Conservation (phyloP, 2,329 filamentous ascomycete genomes). For the Penicillium sp. region DNA sequence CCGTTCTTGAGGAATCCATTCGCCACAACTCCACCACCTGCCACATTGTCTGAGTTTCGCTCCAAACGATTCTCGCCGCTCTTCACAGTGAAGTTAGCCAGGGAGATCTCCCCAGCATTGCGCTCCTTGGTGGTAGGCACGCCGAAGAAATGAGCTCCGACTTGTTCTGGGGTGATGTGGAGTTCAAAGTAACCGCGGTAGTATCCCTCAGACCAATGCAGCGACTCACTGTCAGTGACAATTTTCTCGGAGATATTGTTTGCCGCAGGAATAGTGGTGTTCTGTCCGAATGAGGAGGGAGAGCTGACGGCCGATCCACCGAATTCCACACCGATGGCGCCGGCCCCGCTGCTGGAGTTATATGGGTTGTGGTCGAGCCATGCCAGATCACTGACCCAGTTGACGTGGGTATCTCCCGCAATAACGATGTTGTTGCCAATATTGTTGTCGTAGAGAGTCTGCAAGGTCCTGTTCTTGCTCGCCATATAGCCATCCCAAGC, state of each 20-base stretch:
- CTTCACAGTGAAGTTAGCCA: slow-evolving; percentile 69
- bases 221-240: slow-evolving; percentile 54
- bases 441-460: slow-evolving; percentile 64
- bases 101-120: slow-evolving; percentile 62
- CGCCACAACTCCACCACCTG: slow-evolving; percentile 49
- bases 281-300: slow-evolving; percentile 55
- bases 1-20: slow-evolving; percentile 38
- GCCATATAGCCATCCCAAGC: slow-evolving; percentile 65
- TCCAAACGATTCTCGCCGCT: slow-evolving; percentile 59
- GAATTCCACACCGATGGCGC: slow-evolving; percentile 62
- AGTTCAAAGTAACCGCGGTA: slow-evolving; percentile 73
- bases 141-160: slow-evolving; percentile 66
- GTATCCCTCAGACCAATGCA: slow-evolving; percentile 72
- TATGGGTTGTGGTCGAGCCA: slow-evolving; percentile 57
- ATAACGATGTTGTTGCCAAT: slow-evolving; percentile 73
- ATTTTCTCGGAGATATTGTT: slow-evolving; percentile 44
- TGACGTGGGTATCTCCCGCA: slow-evolving; percentile 66
- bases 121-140: slow-evolving; percentile 58
- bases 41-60: slow-evolving; percentile 34
- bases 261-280: slow-evolving; percentile 54
- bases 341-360: slow-evolving; percentile 52
- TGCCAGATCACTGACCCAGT: slow-evolving; percentile 61
- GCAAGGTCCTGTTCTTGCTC: slow-evolving; percentile 69
- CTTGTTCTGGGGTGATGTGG: slow-evolving; percentile 54
- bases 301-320: slow-evolving; percentile 67